Conservation (phyloP, 257 asterid species). For the Misopates orontium region DNA sequence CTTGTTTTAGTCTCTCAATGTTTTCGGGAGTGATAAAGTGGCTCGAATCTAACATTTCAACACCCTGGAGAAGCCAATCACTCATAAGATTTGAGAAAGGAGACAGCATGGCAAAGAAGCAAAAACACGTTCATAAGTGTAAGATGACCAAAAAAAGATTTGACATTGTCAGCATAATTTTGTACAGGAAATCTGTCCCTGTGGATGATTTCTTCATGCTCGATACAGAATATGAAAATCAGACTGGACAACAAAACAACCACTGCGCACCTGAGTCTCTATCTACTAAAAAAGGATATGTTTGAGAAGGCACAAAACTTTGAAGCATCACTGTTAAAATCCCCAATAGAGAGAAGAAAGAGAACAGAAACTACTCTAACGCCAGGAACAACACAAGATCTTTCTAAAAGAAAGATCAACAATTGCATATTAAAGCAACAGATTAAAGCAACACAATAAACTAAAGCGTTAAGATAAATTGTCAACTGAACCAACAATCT, state of each 20-base stretch:
- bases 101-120: neutral
- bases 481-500: slow-evolving; percentile 4
- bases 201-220: neutral
- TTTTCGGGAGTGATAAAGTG: slow-evolving; percentile 77
- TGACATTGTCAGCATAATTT: neutral
- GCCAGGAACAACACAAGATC: too few species aligned
- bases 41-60: slow-evolving; percentile 67
- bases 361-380: too few species aligned
- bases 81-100: slow-evolving; percentile 11
- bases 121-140: neutral
- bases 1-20: slow-evolving; percentile 79
- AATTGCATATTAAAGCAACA: too few species aligned
- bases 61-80: slow-evolving; percentile 53
- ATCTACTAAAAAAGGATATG: too few species aligned
- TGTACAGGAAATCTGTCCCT: neutral
- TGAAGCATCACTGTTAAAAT: too few species aligned
- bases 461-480: too few species aligned
- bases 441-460: too few species aligned
- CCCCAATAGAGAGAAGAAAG: too few species aligned
- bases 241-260: neutral
- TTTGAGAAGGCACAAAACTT: too few species aligned
- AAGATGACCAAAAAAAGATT: too few species aligned
- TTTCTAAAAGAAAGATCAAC: too few species aligned
- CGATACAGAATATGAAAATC: neutral
- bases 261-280: neutral